phyloP scores from a whole-genome alignment of 2,329 filamentous ascomycete genomes.

The Ophiostoma piceae region DNA sequence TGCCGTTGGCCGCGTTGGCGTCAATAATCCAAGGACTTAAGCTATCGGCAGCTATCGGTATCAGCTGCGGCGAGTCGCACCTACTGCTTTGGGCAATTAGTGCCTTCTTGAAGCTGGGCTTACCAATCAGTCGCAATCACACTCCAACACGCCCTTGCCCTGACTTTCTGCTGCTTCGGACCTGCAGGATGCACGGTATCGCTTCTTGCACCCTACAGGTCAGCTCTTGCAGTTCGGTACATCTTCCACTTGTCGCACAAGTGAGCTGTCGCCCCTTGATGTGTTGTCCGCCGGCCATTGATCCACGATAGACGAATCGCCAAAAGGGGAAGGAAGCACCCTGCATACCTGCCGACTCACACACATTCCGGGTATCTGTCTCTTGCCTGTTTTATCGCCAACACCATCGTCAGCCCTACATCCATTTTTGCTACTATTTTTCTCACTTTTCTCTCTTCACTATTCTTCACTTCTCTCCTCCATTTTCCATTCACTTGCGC shows the following conservation, averaged over 20 bases:
- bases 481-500: background rate
- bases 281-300: constrained; percentile 7
- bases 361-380: background rate
- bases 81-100: background rate
- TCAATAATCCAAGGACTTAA: background rate
- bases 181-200: background rate
- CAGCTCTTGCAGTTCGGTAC: background rate
- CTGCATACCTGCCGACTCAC: background rate
- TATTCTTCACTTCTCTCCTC: background rate
- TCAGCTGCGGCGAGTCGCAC: constrained; percentile 4
- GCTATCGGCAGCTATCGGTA: constrained; percentile 2
- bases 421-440: background rate
- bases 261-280: background rate
- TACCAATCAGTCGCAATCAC: background rate
- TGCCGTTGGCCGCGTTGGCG: background rate
- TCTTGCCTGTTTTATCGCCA: background rate
- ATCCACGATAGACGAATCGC: background rate
- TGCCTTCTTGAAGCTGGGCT: background rate
- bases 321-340: background rate
- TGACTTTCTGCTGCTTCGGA: background rate
- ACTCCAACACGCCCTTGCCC: too few relatives aligned
- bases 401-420: background rate
- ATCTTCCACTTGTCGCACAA: background rate
- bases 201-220: background rate
- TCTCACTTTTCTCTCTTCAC: background rate